Evolutionary conservation across 1,139 yeast species (phyloP).

Genomic region (Zhuliangozyma parablackwelliae): DNA sequence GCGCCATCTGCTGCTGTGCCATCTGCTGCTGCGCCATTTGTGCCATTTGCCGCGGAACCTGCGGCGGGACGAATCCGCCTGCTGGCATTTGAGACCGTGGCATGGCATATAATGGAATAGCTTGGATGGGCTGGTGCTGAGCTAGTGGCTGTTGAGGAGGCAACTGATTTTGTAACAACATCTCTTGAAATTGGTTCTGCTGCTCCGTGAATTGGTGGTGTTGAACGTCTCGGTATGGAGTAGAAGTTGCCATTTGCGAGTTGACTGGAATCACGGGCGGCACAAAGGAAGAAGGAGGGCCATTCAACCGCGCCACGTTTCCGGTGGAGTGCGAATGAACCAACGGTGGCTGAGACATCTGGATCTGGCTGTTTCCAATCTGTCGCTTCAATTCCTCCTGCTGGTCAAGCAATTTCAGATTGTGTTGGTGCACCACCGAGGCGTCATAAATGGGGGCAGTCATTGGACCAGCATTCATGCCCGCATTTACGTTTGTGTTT

Average conservation of each 20-base stretch:
- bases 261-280: too few species aligned
- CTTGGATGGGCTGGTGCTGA: slow-evolving; percentile 4
- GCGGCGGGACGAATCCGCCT: background rate
- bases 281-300: too few species aligned
- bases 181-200: background rate
- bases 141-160: slow-evolving; percentile 2
- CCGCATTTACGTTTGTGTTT: slow-evolving; percentile 2
- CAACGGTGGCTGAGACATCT: slow-evolving; percentile 6
- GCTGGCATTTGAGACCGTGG: background rate
- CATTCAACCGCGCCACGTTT: background rate
- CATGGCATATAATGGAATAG: background rate
- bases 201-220: slow-evolving; percentile 2
- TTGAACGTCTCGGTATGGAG: slow-evolving; percentile 1
- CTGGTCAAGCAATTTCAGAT: slow-evolving; percentile 5
- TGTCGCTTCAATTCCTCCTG: slow-evolving; percentile 4
- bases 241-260: too few species aligned
- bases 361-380: slow-evolving; percentile 2
- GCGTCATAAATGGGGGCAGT: slow-evolving; percentile 37
- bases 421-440: slow-evolving; percentile 3
- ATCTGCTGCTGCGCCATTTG: background rate
- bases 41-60: background rate
- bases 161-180: background rate
- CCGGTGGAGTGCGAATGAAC: slow-evolving; percentile 8
- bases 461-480: slow-evolving; percentile 23
- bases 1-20: background rate